Percentiles rank a stretch among this genome's conserved stretches.
These are phyloP conservation scores for Athelia psychrophila DNA, from an alignment of 1,284 basidiomycete species.

Conservation along the genomic window DNA sequence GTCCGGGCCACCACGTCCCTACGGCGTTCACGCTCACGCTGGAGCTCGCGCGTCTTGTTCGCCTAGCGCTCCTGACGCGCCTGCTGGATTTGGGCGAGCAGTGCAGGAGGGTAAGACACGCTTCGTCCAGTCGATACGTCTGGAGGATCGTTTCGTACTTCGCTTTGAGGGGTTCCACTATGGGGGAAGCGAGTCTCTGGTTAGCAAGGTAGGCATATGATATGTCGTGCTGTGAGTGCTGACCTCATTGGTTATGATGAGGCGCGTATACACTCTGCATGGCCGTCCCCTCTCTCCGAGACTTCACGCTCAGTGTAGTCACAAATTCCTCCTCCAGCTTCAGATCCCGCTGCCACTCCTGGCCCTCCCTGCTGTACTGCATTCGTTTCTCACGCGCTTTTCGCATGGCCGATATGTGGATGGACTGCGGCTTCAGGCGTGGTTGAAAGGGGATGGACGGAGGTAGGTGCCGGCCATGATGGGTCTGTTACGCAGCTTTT, in stretches of 20 bases:
- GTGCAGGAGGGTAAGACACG: conserved; percentile 42
- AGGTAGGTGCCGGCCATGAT: conserved; percentile 66
- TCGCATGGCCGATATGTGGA: conserved; percentile 63
- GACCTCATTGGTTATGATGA: conserved; percentile 39
- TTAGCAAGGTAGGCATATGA: background rate
- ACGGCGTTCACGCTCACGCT: too few relatives aligned
- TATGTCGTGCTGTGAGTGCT: conserved; percentile 15
- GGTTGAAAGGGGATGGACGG: conserved; percentile 57
- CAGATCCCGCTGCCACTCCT: conserved; percentile 43
- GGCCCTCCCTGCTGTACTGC: conserved; percentile 28
- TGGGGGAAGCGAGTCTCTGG: conserved; percentile 5
- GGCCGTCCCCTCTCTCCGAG: conserved; percentile 16
- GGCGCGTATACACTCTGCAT: conserved; percentile 12
- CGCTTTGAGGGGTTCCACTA: conserved; percentile 17
- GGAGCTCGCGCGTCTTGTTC: too few relatives aligned
- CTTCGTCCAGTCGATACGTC: conserved; percentile 35
- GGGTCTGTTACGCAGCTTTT: too few relatives aligned
- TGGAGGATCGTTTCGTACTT: conserved; percentile 26
- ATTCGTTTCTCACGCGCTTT: conserved; percentile 39
- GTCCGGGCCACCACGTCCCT: too few relatives aligned
- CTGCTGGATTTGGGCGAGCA: too few relatives aligned
- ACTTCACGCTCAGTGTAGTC: conserved; percentile 26
- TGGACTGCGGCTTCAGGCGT: conserved; percentile 75
- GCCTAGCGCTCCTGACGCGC: too few relatives aligned
- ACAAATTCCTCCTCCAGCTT: conserved; percentile 52